phyloP scores from a whole-genome alignment of 495 filamentous ascomycete species.

The Amniculicola lignicola region DNA sequence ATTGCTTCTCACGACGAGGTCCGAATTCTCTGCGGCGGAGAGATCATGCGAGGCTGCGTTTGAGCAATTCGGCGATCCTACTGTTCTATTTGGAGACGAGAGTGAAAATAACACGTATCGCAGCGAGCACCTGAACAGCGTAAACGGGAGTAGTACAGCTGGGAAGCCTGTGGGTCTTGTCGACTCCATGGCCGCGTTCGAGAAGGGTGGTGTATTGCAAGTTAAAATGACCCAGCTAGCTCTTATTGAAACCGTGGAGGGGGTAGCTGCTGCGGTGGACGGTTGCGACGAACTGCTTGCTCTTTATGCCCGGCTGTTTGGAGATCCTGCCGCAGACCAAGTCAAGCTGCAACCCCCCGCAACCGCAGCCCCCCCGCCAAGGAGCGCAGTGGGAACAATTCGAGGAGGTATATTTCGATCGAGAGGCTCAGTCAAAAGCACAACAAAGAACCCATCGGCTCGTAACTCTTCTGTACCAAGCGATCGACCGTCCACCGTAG shows the following conservation, averaged over 20 bases:
- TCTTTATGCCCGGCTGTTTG: slow-evolving; percentile 78
- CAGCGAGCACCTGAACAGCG: slow-evolving; percentile 33
- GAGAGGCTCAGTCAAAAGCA: slow-evolving; percentile 38
- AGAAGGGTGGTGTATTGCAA: slow-evolving; percentile 79
- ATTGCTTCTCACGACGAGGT: slow-evolving; percentile 76
- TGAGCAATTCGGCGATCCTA: slow-evolving; percentile 63
- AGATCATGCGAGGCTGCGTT: slow-evolving; percentile 85
- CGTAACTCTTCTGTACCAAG: slow-evolving; percentile 23
- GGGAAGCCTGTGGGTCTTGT: slow-evolving; percentile 49
- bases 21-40: slow-evolving; percentile 76
- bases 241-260: slow-evolving; percentile 76
- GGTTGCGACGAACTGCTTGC: slow-evolving; percentile 75
- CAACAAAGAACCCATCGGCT: slow-evolving; percentile 3
- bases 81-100: slow-evolving; percentile 37
- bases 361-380: slow-evolving; percentile 37
- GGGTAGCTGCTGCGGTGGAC: slow-evolving; percentile 77
- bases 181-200: slow-evolving; percentile 68
- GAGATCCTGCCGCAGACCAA: slow-evolving; percentile 47
- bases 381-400: slow-evolving; percentile 67
- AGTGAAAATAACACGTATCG: slow-evolving; percentile 23
- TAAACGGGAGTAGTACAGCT: slow-evolving; percentile 1
- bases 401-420: slow-evolving; percentile 70
- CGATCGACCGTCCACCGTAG: slow-evolving; percentile 32
- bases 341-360: slow-evolving; percentile 23
- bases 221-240: slow-evolving; percentile 92